Evolutionary conservation across 805 yeast genomes (phyloP).

Genomic region (Saturnispora ahearnii): DNA sequence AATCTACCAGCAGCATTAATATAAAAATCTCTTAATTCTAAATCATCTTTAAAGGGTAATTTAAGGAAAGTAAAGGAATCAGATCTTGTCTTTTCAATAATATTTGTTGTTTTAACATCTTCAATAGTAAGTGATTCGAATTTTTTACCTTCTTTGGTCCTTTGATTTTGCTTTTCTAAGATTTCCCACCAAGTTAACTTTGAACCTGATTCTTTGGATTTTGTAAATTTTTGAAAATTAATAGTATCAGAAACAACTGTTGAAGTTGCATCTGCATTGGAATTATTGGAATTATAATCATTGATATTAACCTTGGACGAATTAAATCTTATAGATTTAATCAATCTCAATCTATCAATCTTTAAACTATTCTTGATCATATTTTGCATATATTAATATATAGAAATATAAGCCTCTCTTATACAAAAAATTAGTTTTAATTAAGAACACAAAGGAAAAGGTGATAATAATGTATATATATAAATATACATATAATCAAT

Average conservation of each 20-base stretch:
- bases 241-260: slow-evolving; percentile 53
- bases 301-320: neutral
- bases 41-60: slow-evolving; percentile 78
- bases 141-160: slow-evolving; percentile 62
- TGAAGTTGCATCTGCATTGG: slow-evolving; percentile 61
- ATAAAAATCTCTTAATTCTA: slow-evolving; percentile 76
- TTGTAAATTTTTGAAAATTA: slow-evolving; percentile 39
- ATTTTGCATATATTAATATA: neutral
- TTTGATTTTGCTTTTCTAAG: slow-evolving; percentile 59
- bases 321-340: neutral
- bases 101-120: slow-evolving; percentile 60
- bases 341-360: neutral
- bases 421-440: too few species aligned
- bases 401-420: too few species aligned
- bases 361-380: neutral
- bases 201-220: slow-evolving; percentile 29
- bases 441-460: too few species aligned
- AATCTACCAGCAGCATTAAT: slow-evolving; percentile 86
- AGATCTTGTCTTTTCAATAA: slow-evolving; percentile 62
- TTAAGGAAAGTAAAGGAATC: slow-evolving; percentile 68
- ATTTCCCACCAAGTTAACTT: slow-evolving; percentile 86
- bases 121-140: slow-evolving; percentile 64
- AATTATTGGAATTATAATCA: slow-evolving; percentile 9
- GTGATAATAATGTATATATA: too few species aligned
- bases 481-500: too few species aligned